Evolutionary conservation across 495 filamentous ascomycete genomes (phyloP), one percentile per base, ranked within the genome.

Genomic region (Bombardia bombarda): DNA sequence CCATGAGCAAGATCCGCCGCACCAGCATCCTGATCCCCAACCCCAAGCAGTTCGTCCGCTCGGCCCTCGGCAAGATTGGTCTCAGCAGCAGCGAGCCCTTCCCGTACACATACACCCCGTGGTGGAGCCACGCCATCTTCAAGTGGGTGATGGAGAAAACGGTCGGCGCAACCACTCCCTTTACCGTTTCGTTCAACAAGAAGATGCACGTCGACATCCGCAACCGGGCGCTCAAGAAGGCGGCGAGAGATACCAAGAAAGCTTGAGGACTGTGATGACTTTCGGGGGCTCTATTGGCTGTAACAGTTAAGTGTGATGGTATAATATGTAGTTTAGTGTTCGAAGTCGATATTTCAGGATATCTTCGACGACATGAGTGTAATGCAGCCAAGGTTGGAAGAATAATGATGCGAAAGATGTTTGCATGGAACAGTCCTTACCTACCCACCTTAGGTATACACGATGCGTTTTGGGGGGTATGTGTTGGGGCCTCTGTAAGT

Each of bases 1-100:
- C 92, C 42, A 97, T 99, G 93, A 87, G 80, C 60, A 99, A 99
- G 79, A 76, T 99, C 47, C 79, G 87, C 47, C 79, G 77, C 40
- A 67, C 87, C 1, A 88, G 77, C 51, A 60, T 79, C 26, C 60
- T 86, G 50, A 85, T 95, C 42, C 92, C 93, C 9, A 87, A 70
- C 42, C 84, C 90, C 5, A 83, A 79, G 60, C 67, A 70, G 32
- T 97, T 96, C 60, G 93, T 99, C 14, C 75, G 75, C 46, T 67
- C 84, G 2, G 79, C 82, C 6, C 68, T 99, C 52, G 68, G 74
- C 32, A 95, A 88, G 76, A 77, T 99, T 48, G 90, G 90, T 6
- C 67, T 80, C 33, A 79, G 75, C 51, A 80, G 87, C 43, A 86
- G 84, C 30, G 82, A 87, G 46, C 66, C 71, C 10, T 82, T 84